Base-by-base conservation (phyloP, 169 alveolate species). In the Plasmodium cynomolgi region DNA sequence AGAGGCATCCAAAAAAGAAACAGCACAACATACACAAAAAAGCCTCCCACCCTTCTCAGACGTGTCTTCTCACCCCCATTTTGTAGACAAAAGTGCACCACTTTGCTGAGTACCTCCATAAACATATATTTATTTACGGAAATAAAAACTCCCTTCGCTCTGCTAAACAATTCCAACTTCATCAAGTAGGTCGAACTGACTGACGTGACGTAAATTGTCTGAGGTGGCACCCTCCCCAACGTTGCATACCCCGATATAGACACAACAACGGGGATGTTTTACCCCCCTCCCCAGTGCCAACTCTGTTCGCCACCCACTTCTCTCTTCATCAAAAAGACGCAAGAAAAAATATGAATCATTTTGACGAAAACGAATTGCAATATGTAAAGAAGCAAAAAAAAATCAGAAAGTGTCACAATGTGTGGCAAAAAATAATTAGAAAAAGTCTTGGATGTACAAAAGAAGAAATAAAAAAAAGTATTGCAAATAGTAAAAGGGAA, bases 361-460 rank as follows among this genome's bases (percentile, higher is more conserved):
- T 80, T 4, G 37, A 80, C 37, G 68, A 80, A 29, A 80, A 80
- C 20, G 77, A 80, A 58, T 13, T 23, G n/a, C 3, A 31, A 29
- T 77, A 44, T 71, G 15, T 62, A 39, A 71, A 41, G 58, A 80
- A 71, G 15, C 44, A 88, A 20, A 88, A 79, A 11, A 47, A 80
- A 88, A 88, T 39, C n/a, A 74, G 82, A 80, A 79, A 50, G 34
- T 88, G 94, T 23, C 75, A 80, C 23, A 88, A 6, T 3, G 83
- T 80, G 3, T 88, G 94, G 94, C 83, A 88, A 80, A 39, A 37
- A 2, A 79, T 88, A 56, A 79, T 88, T 29, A 58, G 94, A 79
- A 88, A 88, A 41, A 54, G 84, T 4, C 47, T 54, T 1, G 94
- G 94, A 20, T 88, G 90, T 20, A 88, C 83, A 17, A 88, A 74